A percentile compares a stretch with the other conserved stretches of the same genome.
These are phyloP conservation scores for Stevia rebaudiana DNA, from an alignment of 140 eudicot genomes.

Conservation along the genomic window DNA sequence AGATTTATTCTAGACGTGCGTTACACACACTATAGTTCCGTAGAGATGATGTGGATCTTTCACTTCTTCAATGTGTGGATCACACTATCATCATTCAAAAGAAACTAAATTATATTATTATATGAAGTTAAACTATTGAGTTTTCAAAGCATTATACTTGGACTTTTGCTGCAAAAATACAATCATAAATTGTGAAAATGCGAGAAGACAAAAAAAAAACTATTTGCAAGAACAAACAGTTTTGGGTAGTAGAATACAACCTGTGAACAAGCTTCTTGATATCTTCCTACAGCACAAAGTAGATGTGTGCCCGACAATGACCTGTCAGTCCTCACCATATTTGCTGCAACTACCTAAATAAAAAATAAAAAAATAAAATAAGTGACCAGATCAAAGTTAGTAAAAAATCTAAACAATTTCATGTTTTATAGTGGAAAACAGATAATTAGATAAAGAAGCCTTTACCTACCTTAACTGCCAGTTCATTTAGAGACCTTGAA, in stretches of 20 bases:
- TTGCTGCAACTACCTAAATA: conserved; percentile 91
- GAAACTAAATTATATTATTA: neutral
- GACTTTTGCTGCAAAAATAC: neutral
- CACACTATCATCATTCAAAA: neutral
- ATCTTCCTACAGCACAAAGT: conserved; percentile 93
- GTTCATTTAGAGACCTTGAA: conserved; percentile 78
- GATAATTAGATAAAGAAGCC: neutral
- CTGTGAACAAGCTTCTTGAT: conserved; percentile 99
- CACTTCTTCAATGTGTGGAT: neutral
- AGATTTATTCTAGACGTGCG: too few relatives aligned
- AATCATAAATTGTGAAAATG: neutral
- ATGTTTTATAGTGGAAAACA: neutral
- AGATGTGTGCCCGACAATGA: conserved; percentile 92
- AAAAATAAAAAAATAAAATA: conserved; percentile 14
- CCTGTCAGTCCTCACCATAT: conserved; percentile 94
- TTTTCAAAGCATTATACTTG: neutral
- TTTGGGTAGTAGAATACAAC: conserved; percentile 31
- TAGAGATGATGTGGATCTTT: neutral
- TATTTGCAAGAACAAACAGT: neutral
- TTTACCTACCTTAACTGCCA: conserved; percentile 72
- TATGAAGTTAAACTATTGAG: neutral
- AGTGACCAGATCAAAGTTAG: neutral
- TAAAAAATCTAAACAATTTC: neutral
- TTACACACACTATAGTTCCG: too few relatives aligned
- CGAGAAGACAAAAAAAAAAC: neutral